A percentile compares a stretch with the other conserved stretches of the same genome.
Evolutionary conservation across 768 basidiomycete genomes (phyloP).

Genomic region (Russula lepida): DNA sequence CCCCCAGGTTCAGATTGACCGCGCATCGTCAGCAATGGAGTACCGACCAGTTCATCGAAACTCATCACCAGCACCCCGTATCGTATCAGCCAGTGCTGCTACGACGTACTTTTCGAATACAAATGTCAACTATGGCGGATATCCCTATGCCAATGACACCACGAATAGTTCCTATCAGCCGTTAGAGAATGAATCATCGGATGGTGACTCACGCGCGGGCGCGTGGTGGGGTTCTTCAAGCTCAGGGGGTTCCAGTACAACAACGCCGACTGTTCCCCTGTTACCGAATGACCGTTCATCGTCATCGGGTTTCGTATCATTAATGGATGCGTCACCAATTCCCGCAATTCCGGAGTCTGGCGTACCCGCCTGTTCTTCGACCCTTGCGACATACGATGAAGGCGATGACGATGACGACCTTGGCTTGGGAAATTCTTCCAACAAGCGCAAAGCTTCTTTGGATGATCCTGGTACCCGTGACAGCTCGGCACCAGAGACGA

Average conservation of each 20-base stretch:
- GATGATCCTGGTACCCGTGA: slow-evolving; percentile 26
- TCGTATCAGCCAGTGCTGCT: slow-evolving; percentile 43
- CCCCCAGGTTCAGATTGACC: slow-evolving; percentile 49
- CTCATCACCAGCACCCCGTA: slow-evolving; percentile 45
- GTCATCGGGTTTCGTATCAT: slow-evolving; percentile 52
- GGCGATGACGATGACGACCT: slow-evolving; percentile 76
- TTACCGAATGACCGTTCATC: slow-evolving; percentile 43
- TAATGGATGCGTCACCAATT: slow-evolving; percentile 59
- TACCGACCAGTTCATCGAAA: slow-evolving; percentile 43
- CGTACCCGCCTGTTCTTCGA: slow-evolving; percentile 14
- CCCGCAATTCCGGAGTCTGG: slow-evolving; percentile 24
- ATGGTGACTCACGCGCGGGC: neutral
- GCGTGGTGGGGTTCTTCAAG: slow-evolving; percentile 57
- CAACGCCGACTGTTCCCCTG: slow-evolving; percentile 62
- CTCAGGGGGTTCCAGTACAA: slow-evolving; percentile 31
- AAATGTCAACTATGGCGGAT: slow-evolving; percentile 25
- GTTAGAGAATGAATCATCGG: neutral
- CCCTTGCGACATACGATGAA: slow-evolving; percentile 30
- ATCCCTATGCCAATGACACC: slow-evolving; percentile 9
- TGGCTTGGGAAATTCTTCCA: slow-evolving; percentile 74
- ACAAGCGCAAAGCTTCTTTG: slow-evolving; percentile 30
- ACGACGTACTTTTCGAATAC: slow-evolving; percentile 45
- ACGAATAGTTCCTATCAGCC: neutral
- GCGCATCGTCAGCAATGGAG: slow-evolving; percentile 74
- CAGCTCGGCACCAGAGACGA: slow-evolving; percentile 18